These are phyloP conservation scores for Penicillium crustosum DNA, from an alignment of 2,329 filamentous ascomycete species.

Conservation along the genomic window DNA sequence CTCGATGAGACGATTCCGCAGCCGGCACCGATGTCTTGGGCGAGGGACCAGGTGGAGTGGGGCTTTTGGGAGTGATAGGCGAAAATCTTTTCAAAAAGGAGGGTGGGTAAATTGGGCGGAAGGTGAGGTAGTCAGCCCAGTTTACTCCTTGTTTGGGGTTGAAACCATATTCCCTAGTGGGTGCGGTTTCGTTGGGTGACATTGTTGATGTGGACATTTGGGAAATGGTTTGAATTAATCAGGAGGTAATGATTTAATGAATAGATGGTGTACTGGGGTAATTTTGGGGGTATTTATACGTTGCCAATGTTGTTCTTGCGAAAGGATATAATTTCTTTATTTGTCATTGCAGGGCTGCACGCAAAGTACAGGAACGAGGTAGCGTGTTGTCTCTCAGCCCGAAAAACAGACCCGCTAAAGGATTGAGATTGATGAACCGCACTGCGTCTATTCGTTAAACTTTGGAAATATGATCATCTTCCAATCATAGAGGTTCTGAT, in stretches of 20 bases:
- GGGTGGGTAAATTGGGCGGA: slow-evolving; percentile 7
- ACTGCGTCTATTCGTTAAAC: not conserved
- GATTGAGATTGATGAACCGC: not conserved
- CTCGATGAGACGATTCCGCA: slow-evolving; percentile 7
- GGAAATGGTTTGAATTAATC: not conserved
- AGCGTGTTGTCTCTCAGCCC: not conserved
- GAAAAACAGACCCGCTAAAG: not conserved
- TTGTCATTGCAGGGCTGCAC: not conserved
- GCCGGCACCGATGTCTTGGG: slow-evolving; percentile 7
- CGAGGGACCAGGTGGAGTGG: not conserved
- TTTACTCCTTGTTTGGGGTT: slow-evolving; percentile 3
- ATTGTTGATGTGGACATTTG: not conserved
- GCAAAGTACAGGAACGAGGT: not conserved
- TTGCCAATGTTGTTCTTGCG: not conserved
- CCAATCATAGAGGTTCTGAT: not conserved
- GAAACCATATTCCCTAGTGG: slow-evolving; percentile 1
- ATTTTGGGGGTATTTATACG: not conserved
- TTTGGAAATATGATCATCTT: not conserved
- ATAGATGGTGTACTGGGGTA: not conserved
- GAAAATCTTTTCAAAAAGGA: slow-evolving; percentile 6
- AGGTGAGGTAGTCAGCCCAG: slow-evolving; percentile 8
- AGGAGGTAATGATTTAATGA: not conserved
- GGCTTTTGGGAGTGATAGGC: slow-evolving; percentile 2
- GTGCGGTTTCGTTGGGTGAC: not conserved
- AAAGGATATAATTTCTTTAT: not conserved